Evolutionary conservation across 1,284 basidiomycete species (phyloP), one percentile per base, ranked within the genome.

Genomic region (Ganoderma multipileum): DNA sequence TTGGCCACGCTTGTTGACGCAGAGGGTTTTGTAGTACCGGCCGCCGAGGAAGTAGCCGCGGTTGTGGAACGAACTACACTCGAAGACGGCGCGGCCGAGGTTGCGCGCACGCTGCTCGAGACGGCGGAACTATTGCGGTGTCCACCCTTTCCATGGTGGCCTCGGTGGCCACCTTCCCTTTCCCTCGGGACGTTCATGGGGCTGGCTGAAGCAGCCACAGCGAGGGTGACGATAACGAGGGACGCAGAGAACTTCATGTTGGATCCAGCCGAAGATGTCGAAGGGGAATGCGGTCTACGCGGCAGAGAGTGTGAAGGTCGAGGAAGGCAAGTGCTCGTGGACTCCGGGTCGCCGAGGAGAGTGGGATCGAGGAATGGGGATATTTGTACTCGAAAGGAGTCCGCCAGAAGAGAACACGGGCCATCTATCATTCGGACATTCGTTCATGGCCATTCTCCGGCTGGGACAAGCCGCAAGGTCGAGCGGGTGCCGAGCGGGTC

Each of bases 101-200:
- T 62, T 36, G 88, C 88, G 38, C 11, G 11, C 23, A 36, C 58
- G 12, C 23, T 28, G 36, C 39, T 60, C 2, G 58, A 23, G 82
- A 75, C 18, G 81, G 80, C 68, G 86, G 82, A 33, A 33, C 36
- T 20, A 9, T 33, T 23, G 36, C 39, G 57, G 57, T 20, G 7
- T 23, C n/a, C n/a, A 39, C 57, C 58, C 14, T 7, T 16, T n/a
- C 38, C 39, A 16, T 11, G 33, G 33, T 30, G 30, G 20, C 55
- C 55, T 5, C 18, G 33, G 33, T 30, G 54, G 87, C 85, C 70
- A 83, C 84, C 71, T 86, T 75, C 63, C 85, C 42, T 20, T 26
- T 50, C 50, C 63, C 81, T 82, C 61, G 55, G 11, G 26, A 72
- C 72, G 63, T 78, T 75, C 64, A 77, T 74, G 9, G 82, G 83